Evolutionary conservation across 768 basidiomycete genomes (phyloP).

Genomic region (Macrolepiota fuliginosa): DNA sequence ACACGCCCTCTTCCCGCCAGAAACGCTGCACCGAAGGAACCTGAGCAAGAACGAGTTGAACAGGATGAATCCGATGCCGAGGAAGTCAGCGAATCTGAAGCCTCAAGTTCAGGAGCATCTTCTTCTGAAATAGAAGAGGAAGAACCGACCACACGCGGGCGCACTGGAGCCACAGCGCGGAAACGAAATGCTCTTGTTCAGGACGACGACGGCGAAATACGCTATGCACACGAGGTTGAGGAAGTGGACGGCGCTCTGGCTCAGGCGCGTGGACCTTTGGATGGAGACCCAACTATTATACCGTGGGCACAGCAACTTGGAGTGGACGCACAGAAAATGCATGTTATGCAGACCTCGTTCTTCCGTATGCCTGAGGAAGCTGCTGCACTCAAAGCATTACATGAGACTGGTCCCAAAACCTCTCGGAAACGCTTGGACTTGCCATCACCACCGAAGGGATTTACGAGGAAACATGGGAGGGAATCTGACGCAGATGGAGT

Average conservation of each 20-base stretch:
- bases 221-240: slow-evolving; percentile 46
- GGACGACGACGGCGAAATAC: slow-evolving; percentile 52
- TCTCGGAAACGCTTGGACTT: slow-evolving; percentile 30
- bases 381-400: slow-evolving; percentile 56
- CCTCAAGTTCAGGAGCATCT: slow-evolving; percentile 34
- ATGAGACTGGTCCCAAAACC: slow-evolving; percentile 27
- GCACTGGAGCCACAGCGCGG: slow-evolving; percentile 17
- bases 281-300: slow-evolving; percentile 48
- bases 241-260: slow-evolving; percentile 32
- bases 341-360: slow-evolving; percentile 90
- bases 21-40: slow-evolving; percentile 15
- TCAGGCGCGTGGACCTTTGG: slow-evolving; percentile 24
- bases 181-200: slow-evolving; percentile 49
- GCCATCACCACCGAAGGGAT: slow-evolving; percentile 32
- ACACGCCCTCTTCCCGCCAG: slow-evolving; percentile 12
- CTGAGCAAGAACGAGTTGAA: slow-evolving; percentile 28
- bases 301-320: slow-evolving; percentile 74
- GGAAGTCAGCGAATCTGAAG: slow-evolving; percentile 30
- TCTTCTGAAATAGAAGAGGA: slow-evolving; percentile 54
- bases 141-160: slow-evolving; percentile 27
- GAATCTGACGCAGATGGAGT: slow-evolving; percentile 74
- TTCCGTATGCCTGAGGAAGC: slow-evolving; percentile 79
- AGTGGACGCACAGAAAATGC: slow-evolving; percentile 84
- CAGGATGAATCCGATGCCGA: slow-evolving; percentile 31
- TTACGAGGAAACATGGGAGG: slow-evolving; percentile 71